phyloP scores from a whole-genome alignment of 495 filamentous ascomycete species.

The Parathielavia appendiculata region DNA sequence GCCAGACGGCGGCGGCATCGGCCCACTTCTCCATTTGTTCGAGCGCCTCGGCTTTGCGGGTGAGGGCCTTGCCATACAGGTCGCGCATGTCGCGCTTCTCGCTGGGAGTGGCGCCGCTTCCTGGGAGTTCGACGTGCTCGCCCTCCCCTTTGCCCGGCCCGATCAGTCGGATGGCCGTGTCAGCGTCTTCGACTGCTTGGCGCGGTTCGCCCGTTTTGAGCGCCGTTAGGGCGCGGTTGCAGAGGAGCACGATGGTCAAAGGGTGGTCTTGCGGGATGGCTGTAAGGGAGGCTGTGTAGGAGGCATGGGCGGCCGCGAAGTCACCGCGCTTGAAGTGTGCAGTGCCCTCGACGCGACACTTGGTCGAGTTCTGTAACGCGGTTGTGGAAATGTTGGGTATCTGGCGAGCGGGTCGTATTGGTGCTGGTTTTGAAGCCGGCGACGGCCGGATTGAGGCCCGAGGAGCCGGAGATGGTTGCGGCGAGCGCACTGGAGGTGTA shows the following conservation, averaged over 20 bases:
- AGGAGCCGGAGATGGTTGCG: conserved; percentile 30
- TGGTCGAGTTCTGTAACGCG: conserved; percentile 64
- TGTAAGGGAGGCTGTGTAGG: conserved; percentile 70
- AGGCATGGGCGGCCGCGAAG: conserved; percentile 75
- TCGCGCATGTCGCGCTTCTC: conserved; percentile 82
- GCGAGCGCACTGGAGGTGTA: conserved; percentile 24
- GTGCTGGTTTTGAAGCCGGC: conserved; percentile 28
- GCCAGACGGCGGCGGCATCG: conserved; percentile 78
- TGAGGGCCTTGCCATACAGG: conserved; percentile 86
- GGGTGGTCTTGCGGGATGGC: conserved; percentile 77
- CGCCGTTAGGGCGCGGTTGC: conserved; percentile 85
- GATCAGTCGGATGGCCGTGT: conserved; percentile 72
- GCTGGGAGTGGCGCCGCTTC: conserved; percentile 45
- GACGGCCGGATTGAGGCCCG: conserved; percentile 42
- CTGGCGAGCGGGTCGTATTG: conserved; percentile 48
- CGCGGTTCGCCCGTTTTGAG: conserved; percentile 89
- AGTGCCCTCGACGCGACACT: conserved; percentile 72
- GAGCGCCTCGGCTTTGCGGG: conserved; percentile 89
- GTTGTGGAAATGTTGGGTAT: conserved; percentile 64
- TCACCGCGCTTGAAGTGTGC: conserved; percentile 92
- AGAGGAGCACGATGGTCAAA: conserved; percentile 75
- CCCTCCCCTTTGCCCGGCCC: conserved; percentile 70
- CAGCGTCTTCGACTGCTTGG: conserved; percentile 74
- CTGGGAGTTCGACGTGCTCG: conserved; percentile 65
- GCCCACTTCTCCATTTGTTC: conserved; percentile 93